A percentile compares a stretch with the other conserved stretches of the same genome.
Conservation (phyloP, 1,139 yeast species). For the Blastobotrys petasosporus region DNA sequence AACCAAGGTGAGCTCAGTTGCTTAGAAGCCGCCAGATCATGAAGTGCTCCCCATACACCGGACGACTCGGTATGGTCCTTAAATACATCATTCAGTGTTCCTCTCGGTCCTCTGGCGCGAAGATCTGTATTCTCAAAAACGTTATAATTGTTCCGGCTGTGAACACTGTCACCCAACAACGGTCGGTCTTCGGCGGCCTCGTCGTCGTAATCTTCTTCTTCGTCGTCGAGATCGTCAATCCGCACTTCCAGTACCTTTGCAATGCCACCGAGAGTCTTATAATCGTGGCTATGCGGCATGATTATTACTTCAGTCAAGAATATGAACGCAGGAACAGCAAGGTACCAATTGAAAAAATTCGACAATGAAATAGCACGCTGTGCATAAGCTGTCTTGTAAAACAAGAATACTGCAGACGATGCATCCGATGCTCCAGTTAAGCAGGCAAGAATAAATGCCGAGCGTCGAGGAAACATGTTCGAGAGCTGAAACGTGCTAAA, state of each 20-base stretch:
- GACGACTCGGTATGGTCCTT: slow-evolving; percentile 43
- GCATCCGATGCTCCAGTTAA: slow-evolving; percentile 77
- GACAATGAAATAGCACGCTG: slow-evolving; percentile 34
- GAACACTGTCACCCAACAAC: background rate
- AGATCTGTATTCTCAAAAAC: background rate
- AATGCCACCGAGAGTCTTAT: slow-evolving; percentile 15
- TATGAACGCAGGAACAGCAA: slow-evolving; percentile 69
- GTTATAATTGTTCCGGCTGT: background rate
- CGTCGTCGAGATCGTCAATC: slow-evolving; percentile 14
- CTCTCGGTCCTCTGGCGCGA: background rate
- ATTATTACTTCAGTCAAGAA: slow-evolving; percentile 62
- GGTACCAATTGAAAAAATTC: slow-evolving; percentile 58
- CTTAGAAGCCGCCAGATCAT: slow-evolving; percentile 51
- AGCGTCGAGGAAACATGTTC: slow-evolving; percentile 61
- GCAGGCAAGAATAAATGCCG: slow-evolving; percentile 65
- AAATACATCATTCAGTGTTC: slow-evolving; percentile 12
- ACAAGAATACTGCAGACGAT: slow-evolving; percentile 64
- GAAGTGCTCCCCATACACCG: slow-evolving; percentile 82
- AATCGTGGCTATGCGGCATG: slow-evolving; percentile 52
- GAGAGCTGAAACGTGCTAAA: slow-evolving; percentile 77
- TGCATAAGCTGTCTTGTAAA: slow-evolving; percentile 58
- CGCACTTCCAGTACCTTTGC: slow-evolving; percentile 9
- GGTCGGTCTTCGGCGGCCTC: background rate
- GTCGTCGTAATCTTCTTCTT: background rate
- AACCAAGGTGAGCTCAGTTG: slow-evolving; percentile 81